Evolutionary conservation across 768 basidiomycete species (phyloP).

Genomic region (Rossbeevera mucosa): DNA sequence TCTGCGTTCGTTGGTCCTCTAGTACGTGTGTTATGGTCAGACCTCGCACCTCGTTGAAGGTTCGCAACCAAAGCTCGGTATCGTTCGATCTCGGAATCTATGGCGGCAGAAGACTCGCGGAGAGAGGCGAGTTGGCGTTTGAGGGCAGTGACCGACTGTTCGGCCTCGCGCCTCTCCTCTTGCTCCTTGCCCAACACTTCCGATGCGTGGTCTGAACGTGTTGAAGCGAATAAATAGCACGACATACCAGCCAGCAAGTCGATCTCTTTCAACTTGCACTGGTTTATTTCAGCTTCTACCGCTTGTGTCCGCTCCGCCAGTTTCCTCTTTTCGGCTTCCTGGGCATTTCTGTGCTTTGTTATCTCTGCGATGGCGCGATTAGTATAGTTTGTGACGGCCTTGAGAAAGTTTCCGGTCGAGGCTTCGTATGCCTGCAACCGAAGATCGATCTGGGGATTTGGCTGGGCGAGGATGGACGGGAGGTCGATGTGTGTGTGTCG

Average conservation of each 20-base stretch:
- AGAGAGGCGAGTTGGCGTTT: slow-evolving; percentile 64
- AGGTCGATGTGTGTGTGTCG: slow-evolving; percentile 57
- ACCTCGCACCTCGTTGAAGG: slow-evolving; percentile 55
- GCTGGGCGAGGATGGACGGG: slow-evolving; percentile 47
- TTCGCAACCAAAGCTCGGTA: slow-evolving; percentile 58
- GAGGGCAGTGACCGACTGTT: slow-evolving; percentile 53
- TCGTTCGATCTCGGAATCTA: slow-evolving; percentile 71
- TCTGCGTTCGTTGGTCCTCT: slow-evolving; percentile 38
- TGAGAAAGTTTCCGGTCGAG: slow-evolving; percentile 68
- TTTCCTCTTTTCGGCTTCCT: slow-evolving; percentile 59
- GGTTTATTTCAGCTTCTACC: slow-evolving; percentile 64
- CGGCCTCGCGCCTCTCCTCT: slow-evolving; percentile 68
- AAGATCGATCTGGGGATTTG: slow-evolving; percentile 61
- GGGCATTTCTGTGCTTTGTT: slow-evolving; percentile 57
- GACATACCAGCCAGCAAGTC: slow-evolving; percentile 70
- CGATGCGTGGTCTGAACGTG: not conserved
- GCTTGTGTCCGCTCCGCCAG: slow-evolving; percentile 56
- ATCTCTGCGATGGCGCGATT: slow-evolving; percentile 66
- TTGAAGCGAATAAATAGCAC: not conserved
- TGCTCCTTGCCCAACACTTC: slow-evolving; percentile 65
- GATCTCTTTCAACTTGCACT: slow-evolving; percentile 75
- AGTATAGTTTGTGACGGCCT: slow-evolving; percentile 69
- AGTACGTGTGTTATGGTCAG: not conserved
- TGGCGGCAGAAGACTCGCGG: slow-evolving; percentile 51
- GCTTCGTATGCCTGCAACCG: slow-evolving; percentile 55